Percentiles rank a stretch among this genome's conserved stretches.
These are phyloP conservation scores for Sarcodon sp. DNA, from an alignment of 768 basidiomycete species.

Conservation along the genomic window DNA sequence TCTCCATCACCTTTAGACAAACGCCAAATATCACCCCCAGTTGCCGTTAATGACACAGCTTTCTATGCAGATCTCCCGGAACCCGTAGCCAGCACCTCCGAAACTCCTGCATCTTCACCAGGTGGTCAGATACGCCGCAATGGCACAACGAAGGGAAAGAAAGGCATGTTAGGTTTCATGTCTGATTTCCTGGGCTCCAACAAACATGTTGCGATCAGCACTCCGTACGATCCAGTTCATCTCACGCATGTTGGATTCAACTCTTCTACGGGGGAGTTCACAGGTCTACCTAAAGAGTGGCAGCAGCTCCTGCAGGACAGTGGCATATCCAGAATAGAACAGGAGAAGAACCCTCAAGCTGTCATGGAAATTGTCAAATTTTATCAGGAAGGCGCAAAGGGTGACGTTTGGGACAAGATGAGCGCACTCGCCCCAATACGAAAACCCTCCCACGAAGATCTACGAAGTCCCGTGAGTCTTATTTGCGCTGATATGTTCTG, in stretches of 20 bases:
- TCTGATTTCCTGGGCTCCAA: conserved; percentile 66
- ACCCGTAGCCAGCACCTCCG: background rate
- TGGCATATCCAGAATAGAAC: conserved; percentile 87
- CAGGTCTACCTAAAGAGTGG: conserved; percentile 94
- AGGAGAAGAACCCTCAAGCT: conserved; percentile 96
- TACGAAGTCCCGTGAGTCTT: conserved; percentile 42
- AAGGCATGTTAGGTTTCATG: conserved; percentile 52
- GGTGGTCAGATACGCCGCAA: conserved; percentile 26
- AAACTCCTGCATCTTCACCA: background rate
- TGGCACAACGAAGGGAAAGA: conserved; percentile 35
- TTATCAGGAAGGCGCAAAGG: conserved; percentile 80
- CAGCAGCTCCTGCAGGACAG: conserved; percentile 87
- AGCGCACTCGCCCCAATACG: conserved; percentile 13
- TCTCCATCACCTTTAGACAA: conserved; percentile 24
- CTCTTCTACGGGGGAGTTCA: conserved; percentile 91
- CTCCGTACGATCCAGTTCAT: conserved; percentile 94
- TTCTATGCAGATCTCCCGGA: conserved; percentile 15
- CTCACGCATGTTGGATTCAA: conserved; percentile 98
- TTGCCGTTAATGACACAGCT: conserved; percentile 17
- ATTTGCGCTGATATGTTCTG: background rate
- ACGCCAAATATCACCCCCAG: conserved; percentile 41
- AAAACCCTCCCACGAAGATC: conserved; percentile 30
- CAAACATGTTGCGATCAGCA: conserved; percentile 57
- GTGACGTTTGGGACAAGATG: conserved; percentile 75
- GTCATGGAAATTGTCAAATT: conserved; percentile 99